Evolutionary conservation across 2,329 filamentous ascomycete species (phyloP), one percentile per base, ranked within the genome.

Genomic region (Diaporthe sp.): DNA sequence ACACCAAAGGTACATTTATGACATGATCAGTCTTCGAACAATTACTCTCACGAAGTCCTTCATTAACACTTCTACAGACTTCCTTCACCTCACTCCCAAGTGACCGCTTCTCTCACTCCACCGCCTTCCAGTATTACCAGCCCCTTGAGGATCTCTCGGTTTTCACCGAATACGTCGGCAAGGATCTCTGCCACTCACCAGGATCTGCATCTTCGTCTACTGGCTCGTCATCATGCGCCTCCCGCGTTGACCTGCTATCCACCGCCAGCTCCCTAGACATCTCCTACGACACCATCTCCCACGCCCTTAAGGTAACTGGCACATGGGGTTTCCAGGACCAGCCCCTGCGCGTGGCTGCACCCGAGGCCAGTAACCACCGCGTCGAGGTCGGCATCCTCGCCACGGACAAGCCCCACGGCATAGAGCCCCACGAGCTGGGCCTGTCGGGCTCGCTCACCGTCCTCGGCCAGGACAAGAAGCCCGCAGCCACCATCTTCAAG

Each of bases 341-440:
- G 44, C 79, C 81, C 2, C 76, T 91, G 25, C 80, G 81, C 1
- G 85, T 88, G 17, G 81, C 85, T 22, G 81, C 85, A 0, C 85
- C 85, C 10, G 63, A 57, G 63, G 47, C 73, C 15, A 20, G 5
- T 12, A 81, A 85, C 1, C 87, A 91, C 65, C 90, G 93, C 65
- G 89, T 95, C 7, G 96, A 98, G 82, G 91, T 98, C 28, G 96
- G 96, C 22, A 89, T 98, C 57, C 86, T 98, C 75, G 91, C 91
- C 8, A 87, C 89, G 15, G 92, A 95, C 78, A 85, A 86, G 5
- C 88, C 92, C 20, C 84, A 86, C 7, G 87, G 86, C 34, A 86
- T 90, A 20, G 92, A 95, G 75, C 86, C 90, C 0, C 91, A 96
- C 82, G 94, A 98, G 78, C 85, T 98, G 17, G 93, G 93, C 51